Evolutionary conservation across 805 yeast genomes (phyloP).

Genomic region (Cyberlindnera misumaiensis): DNA sequence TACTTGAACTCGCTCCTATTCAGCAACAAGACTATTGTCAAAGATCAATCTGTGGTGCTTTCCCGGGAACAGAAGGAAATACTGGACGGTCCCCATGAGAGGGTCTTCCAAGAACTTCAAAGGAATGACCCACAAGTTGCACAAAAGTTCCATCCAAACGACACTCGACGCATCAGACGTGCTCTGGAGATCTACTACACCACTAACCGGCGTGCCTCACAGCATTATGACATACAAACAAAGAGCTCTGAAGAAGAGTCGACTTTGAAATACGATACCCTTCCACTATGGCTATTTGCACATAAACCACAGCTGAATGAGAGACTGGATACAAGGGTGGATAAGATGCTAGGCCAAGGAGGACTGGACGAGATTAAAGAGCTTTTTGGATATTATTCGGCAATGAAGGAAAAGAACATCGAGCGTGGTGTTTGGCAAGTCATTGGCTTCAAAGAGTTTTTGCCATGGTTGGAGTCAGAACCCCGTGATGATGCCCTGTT

Average conservation of each 20-base stretch:
- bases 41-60: conserved; percentile 7
- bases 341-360: conserved; percentile 69
- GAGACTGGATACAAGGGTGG: conserved; percentile 75
- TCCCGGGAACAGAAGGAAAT: conserved; percentile 32
- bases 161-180: conserved; percentile 66
- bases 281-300: conserved; percentile 80
- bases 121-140: conserved; percentile 66
- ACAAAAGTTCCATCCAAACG: conserved; percentile 86
- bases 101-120: conserved; percentile 41
- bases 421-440: conserved; percentile 89
- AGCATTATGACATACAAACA: conserved; percentile 58
- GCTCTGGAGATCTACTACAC: conserved; percentile 73
- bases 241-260: conserved; percentile 35
- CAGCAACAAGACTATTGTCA: conserved; percentile 51
- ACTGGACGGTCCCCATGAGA: conserved; percentile 49
- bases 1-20: conserved; percentile 76
- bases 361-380: conserved; percentile 63
- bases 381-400: conserved; percentile 41
- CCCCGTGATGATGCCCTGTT: conserved; percentile 22
- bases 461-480: conserved; percentile 52
- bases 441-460: conserved; percentile 85
- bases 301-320: conserved; percentile 47
- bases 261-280: conserved; percentile 48
- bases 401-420: conserved; percentile 36
- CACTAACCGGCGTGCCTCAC: conserved; percentile 65